Evolutionary conservation across 345 rosid species (phyloP).

Genomic region (Punica granatum): DNA sequence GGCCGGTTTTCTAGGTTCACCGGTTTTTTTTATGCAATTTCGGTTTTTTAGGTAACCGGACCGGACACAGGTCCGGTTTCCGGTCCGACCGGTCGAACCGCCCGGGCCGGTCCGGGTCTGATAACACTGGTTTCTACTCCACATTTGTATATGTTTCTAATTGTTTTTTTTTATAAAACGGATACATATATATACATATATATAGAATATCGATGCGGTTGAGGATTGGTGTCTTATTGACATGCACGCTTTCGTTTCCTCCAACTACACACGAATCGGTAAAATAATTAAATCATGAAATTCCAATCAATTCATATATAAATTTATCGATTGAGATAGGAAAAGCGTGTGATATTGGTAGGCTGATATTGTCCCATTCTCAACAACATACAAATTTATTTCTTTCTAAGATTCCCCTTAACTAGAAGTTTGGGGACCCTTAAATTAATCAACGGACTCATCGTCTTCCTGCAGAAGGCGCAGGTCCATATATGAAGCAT

Average conservation of each 20-base stretch:
- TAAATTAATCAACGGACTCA: neutral
- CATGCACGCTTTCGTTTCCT: neutral
- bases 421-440: neutral
- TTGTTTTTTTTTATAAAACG: no score
- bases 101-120: no score
- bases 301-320: neutral
- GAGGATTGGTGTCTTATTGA: neutral
- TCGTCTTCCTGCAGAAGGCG: no score
- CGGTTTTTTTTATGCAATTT: no score
- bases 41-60: no score
- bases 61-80: no score
- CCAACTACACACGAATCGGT: neutral
- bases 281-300: neutral
- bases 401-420: neutral
- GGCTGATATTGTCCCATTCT: neutral
- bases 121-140: no score
- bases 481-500: no score
- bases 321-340: neutral
- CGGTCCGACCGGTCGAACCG: no score
- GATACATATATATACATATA: no score
- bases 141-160: neutral
- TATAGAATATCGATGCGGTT: neutral
- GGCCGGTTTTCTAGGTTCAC: no score
- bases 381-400: neutral
- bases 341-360: neutral